phyloP scores from a whole-genome alignment of 257 asterid species.

The Solanum habrochaites region DNA sequence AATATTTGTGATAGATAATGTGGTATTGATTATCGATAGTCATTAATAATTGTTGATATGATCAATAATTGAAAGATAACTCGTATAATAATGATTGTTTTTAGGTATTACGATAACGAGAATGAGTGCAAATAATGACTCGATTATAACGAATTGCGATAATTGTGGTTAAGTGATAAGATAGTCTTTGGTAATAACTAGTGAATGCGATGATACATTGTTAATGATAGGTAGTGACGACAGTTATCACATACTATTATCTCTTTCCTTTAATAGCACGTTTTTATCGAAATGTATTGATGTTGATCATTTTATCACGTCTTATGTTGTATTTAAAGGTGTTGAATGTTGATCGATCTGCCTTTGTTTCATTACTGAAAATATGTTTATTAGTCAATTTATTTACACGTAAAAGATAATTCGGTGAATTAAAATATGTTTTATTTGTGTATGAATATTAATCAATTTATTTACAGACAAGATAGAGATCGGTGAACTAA shows the following conservation, averaged over 20 bases:
- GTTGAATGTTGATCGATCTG: background rate
- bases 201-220: background rate
- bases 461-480: background rate
- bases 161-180: background rate
- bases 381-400: background rate
- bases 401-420: background rate
- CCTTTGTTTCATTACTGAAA: background rate
- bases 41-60: background rate
- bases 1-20: background rate
- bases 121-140: too few relatives aligned
- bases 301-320: too few relatives aligned
- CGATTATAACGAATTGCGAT: too few relatives aligned
- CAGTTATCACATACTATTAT: background rate
- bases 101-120: background rate
- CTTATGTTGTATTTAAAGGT: background rate
- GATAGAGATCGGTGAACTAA: background rate
- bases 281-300: background rate
- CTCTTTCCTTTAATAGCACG: background rate
- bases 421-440: accelerated
- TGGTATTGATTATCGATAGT: background rate
- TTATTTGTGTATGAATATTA: background rate
- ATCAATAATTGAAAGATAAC: background rate
- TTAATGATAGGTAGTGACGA: background rate
- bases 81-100: background rate
- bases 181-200: background rate